phyloP scores from a whole-genome alignment of 192 early-diverging fungal species.

The Haplosporangium gracile region DNA sequence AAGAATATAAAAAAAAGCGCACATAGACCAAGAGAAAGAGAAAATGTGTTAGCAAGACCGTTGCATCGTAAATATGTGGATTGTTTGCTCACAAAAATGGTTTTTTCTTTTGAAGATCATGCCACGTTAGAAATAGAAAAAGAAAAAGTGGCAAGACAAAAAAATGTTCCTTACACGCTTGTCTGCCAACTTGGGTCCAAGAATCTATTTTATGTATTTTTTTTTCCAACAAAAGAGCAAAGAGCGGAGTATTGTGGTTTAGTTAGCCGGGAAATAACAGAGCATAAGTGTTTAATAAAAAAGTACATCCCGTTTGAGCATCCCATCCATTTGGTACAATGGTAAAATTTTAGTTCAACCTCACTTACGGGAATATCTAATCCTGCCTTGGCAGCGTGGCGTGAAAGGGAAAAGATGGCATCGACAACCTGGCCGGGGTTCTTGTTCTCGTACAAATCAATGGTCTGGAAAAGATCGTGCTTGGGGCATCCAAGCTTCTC shows the following conservation, averaged over 20 bases:
- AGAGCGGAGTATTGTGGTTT: conserved; percentile 1
- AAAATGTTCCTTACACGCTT: conserved; percentile 53
- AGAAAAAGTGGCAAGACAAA: neutral
- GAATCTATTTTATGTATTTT: conserved; percentile 37
- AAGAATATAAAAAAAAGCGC: neutral
- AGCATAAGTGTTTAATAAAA: neutral
- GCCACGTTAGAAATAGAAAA: conserved; percentile 9
- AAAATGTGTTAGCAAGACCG: neutral
- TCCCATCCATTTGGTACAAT: neutral
- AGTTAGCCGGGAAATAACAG: neutral
- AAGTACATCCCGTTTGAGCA: neutral
- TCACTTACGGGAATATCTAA: conserved; percentile 55
- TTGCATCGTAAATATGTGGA: neutral
- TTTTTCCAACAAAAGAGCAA: conserved; percentile 1
- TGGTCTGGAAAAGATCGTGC: conserved; percentile 84
- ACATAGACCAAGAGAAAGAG: neutral
- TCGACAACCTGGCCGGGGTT: conserved; percentile 79
- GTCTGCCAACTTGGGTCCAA: conserved; percentile 83
- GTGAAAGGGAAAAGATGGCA: conserved; percentile 78
- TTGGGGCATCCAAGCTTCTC: conserved; percentile 77
- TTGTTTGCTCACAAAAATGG: neutral
- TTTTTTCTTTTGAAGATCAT: neutral
- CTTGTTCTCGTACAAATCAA: conserved; percentile 86
- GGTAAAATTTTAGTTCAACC: neutral
- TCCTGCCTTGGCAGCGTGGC: conserved; percentile 75